phyloP scores from a whole-genome alignment of 352 stramenopile species.

The Phytopythium aichiense region DNA sequence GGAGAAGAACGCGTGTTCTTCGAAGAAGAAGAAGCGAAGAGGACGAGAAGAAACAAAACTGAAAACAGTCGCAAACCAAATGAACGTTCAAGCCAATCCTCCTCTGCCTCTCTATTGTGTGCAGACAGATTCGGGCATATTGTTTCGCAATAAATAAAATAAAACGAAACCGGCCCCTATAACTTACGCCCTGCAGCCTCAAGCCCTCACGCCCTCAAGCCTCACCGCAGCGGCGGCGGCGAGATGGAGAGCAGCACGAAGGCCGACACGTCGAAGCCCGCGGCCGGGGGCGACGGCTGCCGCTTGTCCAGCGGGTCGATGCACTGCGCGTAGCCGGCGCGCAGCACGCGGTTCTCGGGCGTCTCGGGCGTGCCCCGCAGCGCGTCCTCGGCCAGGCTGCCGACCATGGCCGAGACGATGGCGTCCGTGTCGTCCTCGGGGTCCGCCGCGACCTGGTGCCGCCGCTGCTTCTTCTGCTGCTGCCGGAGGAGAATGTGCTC shows the following conservation, averaged over 20 bases:
- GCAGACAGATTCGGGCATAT: neutral
- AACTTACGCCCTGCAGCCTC: neutral
- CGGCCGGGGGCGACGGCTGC: slow-evolving; percentile 13
- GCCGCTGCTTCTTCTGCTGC: slow-evolving; percentile 22
- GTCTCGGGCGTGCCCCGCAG: slow-evolving; percentile 24
- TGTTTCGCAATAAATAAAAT: neutral
- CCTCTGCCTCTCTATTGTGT: neutral
- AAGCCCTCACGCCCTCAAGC: no score
- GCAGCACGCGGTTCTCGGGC: slow-evolving; percentile 22
- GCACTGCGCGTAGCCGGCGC: slow-evolving; percentile 21
- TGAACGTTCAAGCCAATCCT: no score
- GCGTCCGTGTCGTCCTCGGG: neutral
- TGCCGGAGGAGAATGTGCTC: slow-evolving; percentile 30
- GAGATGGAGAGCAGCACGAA: slow-evolving; percentile 44
- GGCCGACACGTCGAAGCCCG: slow-evolving; percentile 31
- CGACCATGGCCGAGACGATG: no score
- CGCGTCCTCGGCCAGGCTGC: neutral
- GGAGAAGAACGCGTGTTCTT: neutral
- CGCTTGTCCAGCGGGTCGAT: slow-evolving; percentile 36
- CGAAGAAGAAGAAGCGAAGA: neutral
- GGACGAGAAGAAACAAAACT: neutral
- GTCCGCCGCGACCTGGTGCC: slow-evolving; percentile 5
- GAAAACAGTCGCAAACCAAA: neutral
- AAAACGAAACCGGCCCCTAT: neutral
- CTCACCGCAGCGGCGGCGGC: slow-evolving; percentile 14